These are phyloP conservation scores for Lodderomyces jiufengensis DNA, from an alignment of 1,139 yeast genomes.

Conservation along the genomic window DNA sequence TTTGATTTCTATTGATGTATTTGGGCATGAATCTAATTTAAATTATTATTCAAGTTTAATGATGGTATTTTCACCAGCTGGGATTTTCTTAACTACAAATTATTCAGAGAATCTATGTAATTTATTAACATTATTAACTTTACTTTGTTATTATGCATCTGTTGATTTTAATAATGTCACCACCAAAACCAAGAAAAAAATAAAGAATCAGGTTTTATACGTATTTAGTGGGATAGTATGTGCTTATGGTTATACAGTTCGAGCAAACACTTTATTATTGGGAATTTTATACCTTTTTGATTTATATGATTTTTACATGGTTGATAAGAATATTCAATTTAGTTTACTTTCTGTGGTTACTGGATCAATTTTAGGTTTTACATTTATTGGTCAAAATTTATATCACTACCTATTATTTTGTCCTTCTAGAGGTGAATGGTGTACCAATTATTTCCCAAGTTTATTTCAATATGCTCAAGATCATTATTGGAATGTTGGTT, in stretches of 20 bases:
- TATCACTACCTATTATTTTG: slow-evolving; percentile 61
- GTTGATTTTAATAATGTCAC: slow-evolving; percentile 19
- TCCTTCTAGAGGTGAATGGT: slow-evolving; percentile 78
- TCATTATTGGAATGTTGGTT: slow-evolving; percentile 83
- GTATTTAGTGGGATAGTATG: slow-evolving; percentile 57
- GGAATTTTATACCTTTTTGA: slow-evolving; percentile 70
- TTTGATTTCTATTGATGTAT: slow-evolving; percentile 33
- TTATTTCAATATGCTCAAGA: slow-evolving; percentile 73
- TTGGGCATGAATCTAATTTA: slow-evolving; percentile 12
- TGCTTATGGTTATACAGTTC: slow-evolving; percentile 54
- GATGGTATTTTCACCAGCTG: slow-evolving; percentile 70
- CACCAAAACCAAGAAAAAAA: slow-evolving; percentile 17
- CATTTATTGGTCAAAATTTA: slow-evolving; percentile 47
- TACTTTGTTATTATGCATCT: slow-evolving; percentile 48
- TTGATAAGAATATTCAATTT: slow-evolving; percentile 15
- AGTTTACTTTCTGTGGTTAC: slow-evolving; percentile 37
- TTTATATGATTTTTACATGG: slow-evolving; percentile 25
- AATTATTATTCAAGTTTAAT: slow-evolving; percentile 43
- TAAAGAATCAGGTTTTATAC: slow-evolving; percentile 23
- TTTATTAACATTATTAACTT: slow-evolving; percentile 56
- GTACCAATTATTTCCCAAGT: slow-evolving; percentile 52
- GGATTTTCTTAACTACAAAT: slow-evolving; percentile 69
- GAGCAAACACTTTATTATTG: slow-evolving; percentile 74
- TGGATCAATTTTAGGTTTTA: slow-evolving; percentile 51
- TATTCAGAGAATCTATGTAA: slow-evolving; percentile 79